Base-by-base conservation (phyloP, 306 rosid species). In the Gleditsia sinensis region DNA sequence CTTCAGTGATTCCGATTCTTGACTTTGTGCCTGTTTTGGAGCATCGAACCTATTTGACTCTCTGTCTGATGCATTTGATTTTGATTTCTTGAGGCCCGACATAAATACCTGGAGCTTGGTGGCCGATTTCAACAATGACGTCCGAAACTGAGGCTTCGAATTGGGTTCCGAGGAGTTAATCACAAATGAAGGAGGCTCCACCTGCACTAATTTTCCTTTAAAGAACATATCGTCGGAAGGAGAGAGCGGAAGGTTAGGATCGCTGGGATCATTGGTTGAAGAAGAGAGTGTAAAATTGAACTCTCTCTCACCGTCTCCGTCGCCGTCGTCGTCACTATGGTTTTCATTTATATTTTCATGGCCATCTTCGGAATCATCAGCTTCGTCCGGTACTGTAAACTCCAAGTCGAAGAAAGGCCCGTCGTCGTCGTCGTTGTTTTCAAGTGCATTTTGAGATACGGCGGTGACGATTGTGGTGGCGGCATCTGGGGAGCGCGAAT, bases 391-490 rank as follows among this genome's bases (percentile, higher is more conserved):
- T 3, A 86, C 86, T 1, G 96, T 64, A 23, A 94, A 92, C 83
- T 92, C 97, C 67, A 94, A 76, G 84, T 94, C 99, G 32, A 92
- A 94, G 81, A 94, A 94, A 6, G 99, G 96, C 0, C 99, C 97
- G 1, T 94, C 95, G 24, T 91, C 98, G 6, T 16, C 67, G 60
- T 74, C 88, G 8, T 51, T 72, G 10, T 37, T 69, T 6, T 78
- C 86, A 39, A 66, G 67, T 7, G 53, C 37, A 24, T 58, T 76
- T 16, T 37, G 76, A 37, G 82, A 13, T 6, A 89, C 75, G 40
- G 90, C 75, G 40, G 91, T 46, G 54, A 83, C 80, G 27, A 87
- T 40, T 7, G 86, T 72, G 33, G 92, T 75, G 33, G 82, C 10
- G 16, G 67, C 46, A 45, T 28, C 64, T 7, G 73, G 8, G 62